phyloP scores from a whole-genome alignment of 345 rosid genomes.

The Ceriops tagal region DNA sequence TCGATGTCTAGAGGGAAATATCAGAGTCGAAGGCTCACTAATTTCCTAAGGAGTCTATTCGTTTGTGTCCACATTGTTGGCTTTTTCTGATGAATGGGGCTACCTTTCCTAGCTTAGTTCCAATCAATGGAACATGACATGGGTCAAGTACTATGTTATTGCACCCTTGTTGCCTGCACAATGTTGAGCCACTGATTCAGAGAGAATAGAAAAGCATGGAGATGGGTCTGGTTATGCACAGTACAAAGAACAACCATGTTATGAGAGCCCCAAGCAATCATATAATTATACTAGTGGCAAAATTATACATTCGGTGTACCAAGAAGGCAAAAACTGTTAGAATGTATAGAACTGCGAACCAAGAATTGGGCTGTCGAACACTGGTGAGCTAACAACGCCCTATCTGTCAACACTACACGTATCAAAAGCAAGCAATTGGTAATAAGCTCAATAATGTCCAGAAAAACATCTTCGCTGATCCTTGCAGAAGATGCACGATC shows the following conservation, averaged over 20 bases:
- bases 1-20: too few relatives aligned
- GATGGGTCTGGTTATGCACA: too few relatives aligned
- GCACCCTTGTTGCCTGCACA: too few relatives aligned
- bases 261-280: not conserved
- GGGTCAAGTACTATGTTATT: too few relatives aligned
- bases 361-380: constrained; percentile 10
- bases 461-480: constrained; percentile 25
- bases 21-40: not conserved
- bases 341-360: not conserved
- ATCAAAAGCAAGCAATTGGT: constrained; percentile 12
- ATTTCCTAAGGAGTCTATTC: not conserved
- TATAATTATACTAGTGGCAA: not conserved
- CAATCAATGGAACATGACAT: constrained; percentile 5
- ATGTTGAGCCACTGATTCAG: not conserved
- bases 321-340: not conserved
- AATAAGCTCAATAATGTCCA: constrained; percentile 16
- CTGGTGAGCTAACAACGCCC: constrained; percentile 11
- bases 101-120: not conserved
- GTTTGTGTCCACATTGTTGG: constrained; percentile 4
- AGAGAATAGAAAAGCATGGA: too few relatives aligned
- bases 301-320: not conserved
- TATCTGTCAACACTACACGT: constrained; percentile 30
- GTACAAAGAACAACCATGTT: too few relatives aligned
- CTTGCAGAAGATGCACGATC: constrained; percentile 7
- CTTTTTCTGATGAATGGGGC: not conserved